Percentiles rank a stretch among this genome's conserved stretches.
Evolutionary conservation across 768 basidiomycete genomes (phyloP).

Genomic region (Hygrophoropsis aurantiaca): DNA sequence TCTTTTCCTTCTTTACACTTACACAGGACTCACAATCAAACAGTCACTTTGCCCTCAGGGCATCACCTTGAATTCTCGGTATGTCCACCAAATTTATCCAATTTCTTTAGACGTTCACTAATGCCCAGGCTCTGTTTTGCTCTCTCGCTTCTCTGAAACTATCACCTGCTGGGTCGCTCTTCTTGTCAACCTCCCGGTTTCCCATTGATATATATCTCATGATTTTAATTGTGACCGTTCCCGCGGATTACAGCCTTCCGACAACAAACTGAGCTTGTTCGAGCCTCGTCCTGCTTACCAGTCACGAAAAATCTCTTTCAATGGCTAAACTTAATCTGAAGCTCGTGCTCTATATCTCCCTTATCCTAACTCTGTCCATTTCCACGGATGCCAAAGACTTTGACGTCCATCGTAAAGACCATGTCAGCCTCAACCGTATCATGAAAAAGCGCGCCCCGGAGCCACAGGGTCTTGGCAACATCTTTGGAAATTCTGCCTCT

Average conservation of each 20-base stretch:
- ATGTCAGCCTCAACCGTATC: constrained; percentile 60
- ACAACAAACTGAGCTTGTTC: background rate
- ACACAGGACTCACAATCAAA: background rate
- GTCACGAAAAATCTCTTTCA: constrained; percentile 23
- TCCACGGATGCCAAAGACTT: constrained; percentile 47
- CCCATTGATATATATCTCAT: too few species aligned
- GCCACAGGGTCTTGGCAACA: constrained; percentile 9
- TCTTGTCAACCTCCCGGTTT: too few species aligned
- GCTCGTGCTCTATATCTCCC: constrained; percentile 59
- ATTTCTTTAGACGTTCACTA: too few species aligned
- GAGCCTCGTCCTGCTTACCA: constrained; percentile 1
- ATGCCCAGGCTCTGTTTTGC: too few species aligned
- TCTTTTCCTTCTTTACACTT: constrained; percentile 1
- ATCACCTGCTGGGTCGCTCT: too few species aligned
- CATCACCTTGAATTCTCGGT: background rate
- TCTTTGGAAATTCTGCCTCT: constrained; percentile 1
- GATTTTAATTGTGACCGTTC: background rate
- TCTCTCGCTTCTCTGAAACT: background rate
- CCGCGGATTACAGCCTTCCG: background rate
- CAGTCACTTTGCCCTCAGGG: background rate
- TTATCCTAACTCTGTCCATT: constrained; percentile 50
- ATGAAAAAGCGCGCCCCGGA: constrained; percentile 60
- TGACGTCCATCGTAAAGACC: constrained; percentile 49
- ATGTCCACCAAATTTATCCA: too few species aligned
- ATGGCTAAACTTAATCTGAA: constrained; percentile 62